Evolutionary conservation across 768 basidiomycete species (phyloP), one percentile per base, ranked within the genome.

Genomic region (Mycena crocata): DNA sequence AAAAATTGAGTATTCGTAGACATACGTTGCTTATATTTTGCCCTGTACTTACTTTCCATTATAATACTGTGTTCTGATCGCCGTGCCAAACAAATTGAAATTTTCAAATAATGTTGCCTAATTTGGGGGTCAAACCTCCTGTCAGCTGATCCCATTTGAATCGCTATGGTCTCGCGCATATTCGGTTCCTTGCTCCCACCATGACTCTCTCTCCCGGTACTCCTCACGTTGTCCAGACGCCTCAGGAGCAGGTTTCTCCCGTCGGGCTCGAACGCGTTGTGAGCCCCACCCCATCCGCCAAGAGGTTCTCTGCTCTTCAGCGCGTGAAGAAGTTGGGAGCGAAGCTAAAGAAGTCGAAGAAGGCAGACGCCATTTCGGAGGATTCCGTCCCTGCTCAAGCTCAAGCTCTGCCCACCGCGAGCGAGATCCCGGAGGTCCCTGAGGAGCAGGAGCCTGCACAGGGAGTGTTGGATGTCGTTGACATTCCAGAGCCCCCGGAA

Each of bases 1-100:
- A 71, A 87, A 86, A 79, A 82, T 87, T 80, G 86, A 87, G 73
- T 86, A 85, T 73, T 76, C 84, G 39, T 70, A 70, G 65, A 39
- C 35, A 35, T n/a, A 24, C 49, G 13, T 61, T 30, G 17, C 19
- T 30, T 50, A 35, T 26, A 0, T 58, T 66, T 52, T 28, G 45
- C 26, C 44, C n/a, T 60, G 37, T 56, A 61, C 19, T 48, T 56
- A 61, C 19, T 48, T 34, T 44, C 19, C 24, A 23, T 24, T 45
- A 40, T 15, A 48, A 28, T 57, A 28, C n/a, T 39, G 37, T 50
- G 50, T 56, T 30, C 62, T 48, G 40, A 32, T 52, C 37, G 32
- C 17, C 39, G 13, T 14, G 34, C 30, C 32, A 39, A 42, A n/a
- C n/a, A n/a, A n/a, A n/a, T n/a, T n/a, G n/a, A n/a, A n/a, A n/a